Percentiles rank a stretch among this genome's conserved stretches.
Conservation (phyloP, 495 filamentous ascomycete genomes). For the Sordaria brevicollis region DNA sequence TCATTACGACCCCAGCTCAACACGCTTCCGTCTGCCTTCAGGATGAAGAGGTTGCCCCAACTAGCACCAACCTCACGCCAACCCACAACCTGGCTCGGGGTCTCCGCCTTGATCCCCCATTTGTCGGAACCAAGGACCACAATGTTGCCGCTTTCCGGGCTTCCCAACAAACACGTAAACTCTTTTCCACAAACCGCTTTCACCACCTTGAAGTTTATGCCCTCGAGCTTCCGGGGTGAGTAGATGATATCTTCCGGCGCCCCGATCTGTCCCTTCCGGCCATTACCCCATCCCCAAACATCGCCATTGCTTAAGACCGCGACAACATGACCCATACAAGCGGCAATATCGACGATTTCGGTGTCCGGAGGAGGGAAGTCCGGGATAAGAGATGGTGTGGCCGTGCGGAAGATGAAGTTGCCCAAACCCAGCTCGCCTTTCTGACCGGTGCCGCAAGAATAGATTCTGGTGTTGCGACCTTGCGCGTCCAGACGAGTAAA, state of each 20-base stretch:
- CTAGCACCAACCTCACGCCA: constrained; percentile 60
- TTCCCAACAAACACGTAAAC: constrained; percentile 62
- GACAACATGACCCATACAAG: constrained; percentile 69
- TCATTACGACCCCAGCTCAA: constrained; percentile 71
- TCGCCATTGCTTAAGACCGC: constrained; percentile 63
- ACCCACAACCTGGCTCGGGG: constrained; percentile 23
- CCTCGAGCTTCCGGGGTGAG: constrained; percentile 48
- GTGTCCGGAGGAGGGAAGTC: constrained; percentile 51
- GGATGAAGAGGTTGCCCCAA: constrained; percentile 73
- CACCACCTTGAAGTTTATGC: constrained; percentile 42
- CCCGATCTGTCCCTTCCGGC: constrained; percentile 77
- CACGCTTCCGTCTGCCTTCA: constrained; percentile 45
- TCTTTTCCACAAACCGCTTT: constrained; percentile 69
- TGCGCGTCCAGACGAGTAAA: constrained; percentile 38
- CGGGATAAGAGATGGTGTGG: constrained; percentile 26
- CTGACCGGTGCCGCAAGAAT: constrained; percentile 49
- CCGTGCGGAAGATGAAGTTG: constrained; percentile 17
- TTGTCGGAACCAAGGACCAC: constrained; percentile 60
- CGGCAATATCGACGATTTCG: constrained; percentile 46
- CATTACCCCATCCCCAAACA: constrained; percentile 81
- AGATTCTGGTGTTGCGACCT: constrained; percentile 34
- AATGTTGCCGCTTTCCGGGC: constrained; percentile 42
- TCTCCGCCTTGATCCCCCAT: constrained; percentile 44
- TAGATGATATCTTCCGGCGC: constrained; percentile 34
- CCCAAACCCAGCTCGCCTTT: constrained; percentile 69